These are phyloP conservation scores for Ceratobasidium papillatum DNA, from an alignment of 1,284 basidiomycete species.

Conservation along the genomic window DNA sequence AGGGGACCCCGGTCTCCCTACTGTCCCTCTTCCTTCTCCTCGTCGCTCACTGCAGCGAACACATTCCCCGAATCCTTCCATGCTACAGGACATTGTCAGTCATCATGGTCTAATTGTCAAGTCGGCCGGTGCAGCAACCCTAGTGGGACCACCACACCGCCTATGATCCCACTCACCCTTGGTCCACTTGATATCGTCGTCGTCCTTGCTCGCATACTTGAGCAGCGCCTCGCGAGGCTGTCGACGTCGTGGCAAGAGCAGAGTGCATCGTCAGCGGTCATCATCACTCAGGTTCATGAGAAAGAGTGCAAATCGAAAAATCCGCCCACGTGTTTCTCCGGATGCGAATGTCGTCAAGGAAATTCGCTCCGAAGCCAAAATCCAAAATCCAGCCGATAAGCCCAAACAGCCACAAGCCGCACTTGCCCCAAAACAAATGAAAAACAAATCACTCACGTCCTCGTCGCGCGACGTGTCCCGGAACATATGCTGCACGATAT, in stretches of 20 bases:
- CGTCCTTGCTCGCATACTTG: constrained; percentile 84
- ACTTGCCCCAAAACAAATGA: constrained; percentile 33
- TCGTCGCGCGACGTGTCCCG: constrained; percentile 87
- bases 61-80: constrained; percentile 81
- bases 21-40: constrained; percentile 64
- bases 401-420: constrained; percentile 3
- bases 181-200: constrained; percentile 83
- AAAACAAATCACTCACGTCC: constrained; percentile 75
- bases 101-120: constrained; percentile 59
- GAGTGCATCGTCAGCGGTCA: constrained; percentile 48
- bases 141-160: constrained; percentile 23
- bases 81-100: constrained; percentile 58
- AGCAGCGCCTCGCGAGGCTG: constrained; percentile 96
- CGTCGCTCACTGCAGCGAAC: constrained; percentile 64
- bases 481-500: constrained; percentile 92
- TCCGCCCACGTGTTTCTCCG: constrained; percentile 28
- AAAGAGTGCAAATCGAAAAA: constrained; percentile 25
- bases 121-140: constrained; percentile 12
- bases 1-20: constrained; percentile 6
- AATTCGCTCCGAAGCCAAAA: constrained; percentile 31
- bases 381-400: constrained; percentile 33
- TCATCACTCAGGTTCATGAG: constrained; percentile 42
- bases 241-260: constrained; percentile 10
- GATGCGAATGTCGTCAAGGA: constrained; percentile 13
- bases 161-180: constrained; percentile 67